Evolutionary conservation across 2,329 filamentous ascomycete species (phyloP).

Genomic region (Fusarium zealandicum): DNA sequence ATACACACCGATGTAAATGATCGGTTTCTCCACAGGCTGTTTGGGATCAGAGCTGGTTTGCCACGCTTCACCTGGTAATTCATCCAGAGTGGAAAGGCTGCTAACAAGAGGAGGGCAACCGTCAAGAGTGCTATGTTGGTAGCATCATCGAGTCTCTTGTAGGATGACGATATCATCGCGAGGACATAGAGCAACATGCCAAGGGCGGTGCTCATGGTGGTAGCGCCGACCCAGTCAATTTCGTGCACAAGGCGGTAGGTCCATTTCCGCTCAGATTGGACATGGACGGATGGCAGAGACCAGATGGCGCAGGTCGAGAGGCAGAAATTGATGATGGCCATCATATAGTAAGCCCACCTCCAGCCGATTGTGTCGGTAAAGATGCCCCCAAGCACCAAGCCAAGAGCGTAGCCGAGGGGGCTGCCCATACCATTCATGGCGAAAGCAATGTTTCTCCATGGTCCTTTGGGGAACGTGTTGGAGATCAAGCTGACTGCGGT

Average conservation of each 20-base stretch:
- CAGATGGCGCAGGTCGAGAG: slow-evolving; percentile 48
- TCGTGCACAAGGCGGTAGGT: slow-evolving; percentile 45
- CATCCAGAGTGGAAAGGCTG: slow-evolving; percentile 63
- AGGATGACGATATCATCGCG: slow-evolving; percentile 51
- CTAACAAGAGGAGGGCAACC: slow-evolving; percentile 52
- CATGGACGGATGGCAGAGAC: slow-evolving; percentile 43
- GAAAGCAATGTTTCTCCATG: slow-evolving; percentile 51
- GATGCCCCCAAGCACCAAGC: slow-evolving; percentile 58
- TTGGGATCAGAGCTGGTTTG: slow-evolving; percentile 65
- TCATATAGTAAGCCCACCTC: slow-evolving; percentile 55
- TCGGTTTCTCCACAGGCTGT: slow-evolving; percentile 63
- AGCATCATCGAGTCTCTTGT: slow-evolving; percentile 49
- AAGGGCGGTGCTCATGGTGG: slow-evolving; percentile 54
- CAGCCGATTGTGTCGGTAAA: slow-evolving; percentile 57
- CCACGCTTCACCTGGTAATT: slow-evolving; percentile 54
- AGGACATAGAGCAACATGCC: slow-evolving; percentile 61
- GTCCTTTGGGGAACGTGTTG: slow-evolving; percentile 47
- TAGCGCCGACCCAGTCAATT: slow-evolving; percentile 62
- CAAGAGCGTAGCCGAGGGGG: slow-evolving; percentile 57
- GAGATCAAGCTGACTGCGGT: slow-evolving; percentile 49
- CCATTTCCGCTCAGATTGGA: slow-evolving; percentile 38
- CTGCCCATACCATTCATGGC: slow-evolving; percentile 55
- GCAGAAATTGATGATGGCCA: slow-evolving; percentile 47
- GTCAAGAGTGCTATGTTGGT: slow-evolving; percentile 54
- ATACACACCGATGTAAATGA: slow-evolving; percentile 64